Evolutionary conservation across 108 stramenopile genomes (phyloP).

Genomic region (Skeletonema tropicum): DNA sequence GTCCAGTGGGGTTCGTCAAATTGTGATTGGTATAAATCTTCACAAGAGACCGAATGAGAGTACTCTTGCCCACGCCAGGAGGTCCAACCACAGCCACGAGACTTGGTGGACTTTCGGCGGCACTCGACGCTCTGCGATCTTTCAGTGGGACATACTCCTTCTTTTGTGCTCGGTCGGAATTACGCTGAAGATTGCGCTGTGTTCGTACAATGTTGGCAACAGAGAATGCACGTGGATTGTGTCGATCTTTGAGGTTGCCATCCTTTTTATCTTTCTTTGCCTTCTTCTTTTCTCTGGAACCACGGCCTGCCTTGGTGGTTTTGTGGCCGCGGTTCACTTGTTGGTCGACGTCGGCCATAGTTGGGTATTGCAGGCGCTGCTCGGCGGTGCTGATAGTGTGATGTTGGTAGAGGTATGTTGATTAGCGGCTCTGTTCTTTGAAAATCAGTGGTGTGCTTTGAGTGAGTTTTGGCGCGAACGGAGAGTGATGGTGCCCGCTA

Average conservation of each 20-base stretch:
- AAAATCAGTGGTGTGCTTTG: too few relatives aligned
- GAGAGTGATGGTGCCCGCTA: too few relatives aligned
- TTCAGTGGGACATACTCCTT: conserved; percentile 94
- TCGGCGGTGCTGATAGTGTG: too few relatives aligned
- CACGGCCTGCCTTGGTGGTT: conserved; percentile 76
- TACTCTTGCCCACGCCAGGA: conserved; percentile 91
- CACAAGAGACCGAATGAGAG: conserved; percentile 95
- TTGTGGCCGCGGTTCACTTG: conserved; percentile 64
- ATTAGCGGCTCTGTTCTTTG: too few relatives aligned
- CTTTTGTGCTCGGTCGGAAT: conserved; percentile 92
- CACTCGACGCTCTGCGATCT: conserved; percentile 60
- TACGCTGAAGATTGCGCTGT: conserved; percentile 93
- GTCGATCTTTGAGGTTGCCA: conserved; percentile 69
- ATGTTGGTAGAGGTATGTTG: too few relatives aligned
- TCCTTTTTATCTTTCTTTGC: conserved; percentile 71
- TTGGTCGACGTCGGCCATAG: conserved; percentile 25
- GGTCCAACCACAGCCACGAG: conserved; percentile 97
- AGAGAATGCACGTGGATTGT: conserved; percentile 94
- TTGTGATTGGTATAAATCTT: conserved; percentile 96
- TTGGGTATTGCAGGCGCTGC: conserved; percentile 4
- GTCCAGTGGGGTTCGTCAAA: conserved; percentile 84
- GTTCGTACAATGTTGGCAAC: conserved; percentile 94
- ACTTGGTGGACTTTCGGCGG: conserved; percentile 78
- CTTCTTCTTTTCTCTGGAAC: conserved; percentile 85
- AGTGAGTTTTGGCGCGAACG: too few relatives aligned